Evolutionary conservation across 495 filamentous ascomycete species (phyloP), one percentile per base, ranked within the genome.

Genomic region (Aspergillus nanangensis): DNA sequence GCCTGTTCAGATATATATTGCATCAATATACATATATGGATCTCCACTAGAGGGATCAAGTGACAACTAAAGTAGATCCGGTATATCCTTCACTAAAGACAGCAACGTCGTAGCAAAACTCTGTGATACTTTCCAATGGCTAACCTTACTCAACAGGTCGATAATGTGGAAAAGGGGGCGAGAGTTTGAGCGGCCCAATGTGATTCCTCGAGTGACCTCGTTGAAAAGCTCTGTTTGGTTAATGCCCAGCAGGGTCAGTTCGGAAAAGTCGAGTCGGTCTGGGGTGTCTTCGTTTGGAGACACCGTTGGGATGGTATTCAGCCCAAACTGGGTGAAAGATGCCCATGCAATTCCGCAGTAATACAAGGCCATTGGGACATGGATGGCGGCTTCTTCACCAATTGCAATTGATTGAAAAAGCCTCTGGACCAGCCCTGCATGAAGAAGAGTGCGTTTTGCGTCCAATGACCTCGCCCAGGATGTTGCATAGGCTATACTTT

Each of bases 361-460:
- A 40, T 56, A 59, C 9, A 60, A 20, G 7, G 45, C 54, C 37
- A 53, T 44, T 1, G 54, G 58, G 5, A 55, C 44, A 15, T 58
- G 47, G 8, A 61, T 50, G 1, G 51, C 50, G n/a, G 57, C 45
- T 23, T 60, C 57, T 4, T 34, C 45, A 5, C 53, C 57, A 3
- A 38, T 15, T 13, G 50, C 42, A 2, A 54, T 31, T 1, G 48
- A 44, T 37, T 55, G 50, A 33, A 57, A 54, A 14, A 45, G 23
- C 8, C 41, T 39, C 39, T 52, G 53, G 15, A 57, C 46, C 2
- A 60, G 45, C 23, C 48, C 44, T 4, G 57, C 53, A 33, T 60
- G 57, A 5, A 57, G 15, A 4, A 54, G 19, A 18, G 41, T 41
- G 3, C 57, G 57, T 15, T 48, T 54, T 2, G 47, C 53, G 21